phyloP scores from a whole-genome alignment of 768 basidiomycete species.

The Mycena haematopus region DNA sequence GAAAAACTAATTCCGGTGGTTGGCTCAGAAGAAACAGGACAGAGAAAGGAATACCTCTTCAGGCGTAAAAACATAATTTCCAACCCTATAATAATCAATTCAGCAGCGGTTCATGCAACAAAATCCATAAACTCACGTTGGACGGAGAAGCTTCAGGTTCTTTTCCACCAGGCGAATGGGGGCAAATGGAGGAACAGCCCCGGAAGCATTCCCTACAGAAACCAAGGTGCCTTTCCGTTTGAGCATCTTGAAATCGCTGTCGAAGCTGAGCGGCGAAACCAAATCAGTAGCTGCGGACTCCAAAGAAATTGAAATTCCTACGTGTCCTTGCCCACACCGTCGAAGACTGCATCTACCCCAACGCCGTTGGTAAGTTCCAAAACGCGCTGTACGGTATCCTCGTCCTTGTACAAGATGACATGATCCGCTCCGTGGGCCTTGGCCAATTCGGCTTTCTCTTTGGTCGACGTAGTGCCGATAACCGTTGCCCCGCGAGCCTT shows the following conservation, averaged over 20 bases:
- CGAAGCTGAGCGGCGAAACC: conserved; percentile 57
- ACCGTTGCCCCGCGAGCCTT: conserved; percentile 82
- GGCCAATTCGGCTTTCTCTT: conserved; percentile 83
- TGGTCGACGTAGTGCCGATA: conserved; percentile 90
- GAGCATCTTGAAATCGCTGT: conserved; percentile 80
- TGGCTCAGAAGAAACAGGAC: neutral
- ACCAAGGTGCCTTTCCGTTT: conserved; percentile 90
- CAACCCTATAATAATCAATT: conserved; percentile 51
- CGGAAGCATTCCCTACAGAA: conserved; percentile 91
- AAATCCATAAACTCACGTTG: conserved; percentile 57
- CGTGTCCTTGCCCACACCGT: conserved; percentile 98
- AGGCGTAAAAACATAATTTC: conserved; percentile 76
- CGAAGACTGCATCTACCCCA: conserved; percentile 87
- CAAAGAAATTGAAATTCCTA: conserved; percentile 47
- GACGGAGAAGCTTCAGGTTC: conserved; percentile 80
- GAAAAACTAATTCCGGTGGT: conserved; percentile 40
- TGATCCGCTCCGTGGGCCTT: conserved; percentile 82
- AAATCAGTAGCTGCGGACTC: neutral
- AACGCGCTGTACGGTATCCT: conserved; percentile 77
- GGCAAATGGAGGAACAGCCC: conserved; percentile 77
- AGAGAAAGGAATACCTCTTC: conserved; percentile 54
- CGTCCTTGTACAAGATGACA: conserved; percentile 81
- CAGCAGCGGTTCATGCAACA: neutral
- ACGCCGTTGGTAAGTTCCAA: conserved; percentile 77
- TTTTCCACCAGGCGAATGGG: conserved; percentile 78